Percentiles rank a stretch among this genome's conserved stretches.
Evolutionary conservation across 352 stramenopile genomes (phyloP).

Genomic region (Plasmopara viticola): DNA sequence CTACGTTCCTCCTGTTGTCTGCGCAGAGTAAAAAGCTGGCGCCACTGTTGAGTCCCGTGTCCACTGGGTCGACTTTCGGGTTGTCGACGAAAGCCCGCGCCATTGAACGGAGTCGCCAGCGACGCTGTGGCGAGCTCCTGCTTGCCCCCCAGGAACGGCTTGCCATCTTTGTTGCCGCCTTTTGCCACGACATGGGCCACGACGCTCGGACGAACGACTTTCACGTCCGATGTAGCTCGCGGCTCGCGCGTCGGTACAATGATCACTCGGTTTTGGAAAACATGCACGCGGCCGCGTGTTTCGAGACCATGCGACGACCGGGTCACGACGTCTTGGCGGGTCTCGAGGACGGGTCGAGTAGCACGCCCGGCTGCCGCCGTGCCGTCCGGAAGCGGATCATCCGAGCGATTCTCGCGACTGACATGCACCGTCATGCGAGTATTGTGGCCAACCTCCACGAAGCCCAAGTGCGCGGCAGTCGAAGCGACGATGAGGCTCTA

Average conservation of each 20-base stretch:
- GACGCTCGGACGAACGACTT: slow-evolving; percentile 87
- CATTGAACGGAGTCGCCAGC: slow-evolving; percentile 17
- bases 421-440: slow-evolving; percentile 72
- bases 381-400: slow-evolving; percentile 66
- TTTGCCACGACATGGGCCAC: slow-evolving; percentile 87
- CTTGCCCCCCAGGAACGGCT: slow-evolving; percentile 50
- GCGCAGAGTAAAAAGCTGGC: slow-evolving; percentile 42
- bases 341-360: slow-evolving; percentile 22
- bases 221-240: slow-evolving; percentile 68
- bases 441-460: slow-evolving; percentile 70
- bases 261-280: slow-evolving; percentile 87
- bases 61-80: slow-evolving; percentile 12
- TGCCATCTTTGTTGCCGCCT: slow-evolving; percentile 68
- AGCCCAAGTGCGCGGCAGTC: slow-evolving; percentile 50
- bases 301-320: slow-evolving; percentile 65
- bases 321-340: slow-evolving; percentile 63
- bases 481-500: slow-evolving; percentile 44
- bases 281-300: slow-evolving; percentile 77
- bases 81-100: slow-evolving; percentile 18
- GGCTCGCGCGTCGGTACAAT: slow-evolving; percentile 82
- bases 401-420: slow-evolving; percentile 72
- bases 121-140: slow-evolving; percentile 33
- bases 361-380: slow-evolving; percentile 16
- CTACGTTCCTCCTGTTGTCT: slow-evolving; percentile 68
- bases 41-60: slow-evolving; percentile 12